phyloP scores from a whole-genome alignment of 2,329 filamentous ascomycete species.

The Chaetoscypha palmicola region DNA sequence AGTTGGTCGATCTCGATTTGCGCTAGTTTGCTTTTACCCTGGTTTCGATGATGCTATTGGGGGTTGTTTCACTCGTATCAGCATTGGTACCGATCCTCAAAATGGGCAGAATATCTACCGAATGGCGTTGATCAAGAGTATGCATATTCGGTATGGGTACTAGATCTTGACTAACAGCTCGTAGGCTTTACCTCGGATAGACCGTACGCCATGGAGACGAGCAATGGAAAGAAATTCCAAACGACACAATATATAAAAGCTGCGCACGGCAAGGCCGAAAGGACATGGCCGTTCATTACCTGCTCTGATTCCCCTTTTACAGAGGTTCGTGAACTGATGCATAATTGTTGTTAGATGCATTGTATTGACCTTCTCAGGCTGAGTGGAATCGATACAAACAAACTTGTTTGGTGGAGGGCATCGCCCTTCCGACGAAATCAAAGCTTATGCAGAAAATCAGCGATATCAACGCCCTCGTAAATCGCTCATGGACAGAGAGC shows the following conservation, averaged over 20 bases:
- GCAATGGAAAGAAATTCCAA: slow-evolving; percentile 68
- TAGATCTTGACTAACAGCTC: slow-evolving; percentile 23
- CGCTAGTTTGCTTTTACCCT: slow-evolving; percentile 87
- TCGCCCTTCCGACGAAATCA: slow-evolving; percentile 67
- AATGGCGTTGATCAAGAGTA: slow-evolving; percentile 82
- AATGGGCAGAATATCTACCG: slow-evolving; percentile 75
- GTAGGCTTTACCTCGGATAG: slow-evolving; percentile 70
- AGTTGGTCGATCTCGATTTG: slow-evolving; percentile 79
- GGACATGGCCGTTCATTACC: slow-evolving; percentile 82
- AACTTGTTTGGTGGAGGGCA: slow-evolving; percentile 63
- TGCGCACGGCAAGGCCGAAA: slow-evolving; percentile 74
- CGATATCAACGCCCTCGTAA: slow-evolving; percentile 73
- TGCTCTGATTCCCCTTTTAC: slow-evolving; percentile 81
- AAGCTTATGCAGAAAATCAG: slow-evolving; percentile 64
- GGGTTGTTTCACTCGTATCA: slow-evolving; percentile 80
- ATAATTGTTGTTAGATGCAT: too few species aligned
- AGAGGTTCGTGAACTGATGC: slow-evolving; percentile 63
- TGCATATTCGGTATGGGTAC: slow-evolving; percentile 12
- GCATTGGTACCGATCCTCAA: slow-evolving; percentile 68
- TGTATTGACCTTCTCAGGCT: too few species aligned
- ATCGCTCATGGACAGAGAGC: slow-evolving; percentile 72
- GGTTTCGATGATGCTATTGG: slow-evolving; percentile 75
- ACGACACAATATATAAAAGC: slow-evolving; percentile 81
- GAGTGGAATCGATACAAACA: slow-evolving; percentile 80
- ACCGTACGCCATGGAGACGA: slow-evolving; percentile 73